These are phyloP conservation scores for Geranomyces michiganensis DNA, from an alignment of 192 early-diverging fungal genomes.

Conservation along the genomic window DNA sequence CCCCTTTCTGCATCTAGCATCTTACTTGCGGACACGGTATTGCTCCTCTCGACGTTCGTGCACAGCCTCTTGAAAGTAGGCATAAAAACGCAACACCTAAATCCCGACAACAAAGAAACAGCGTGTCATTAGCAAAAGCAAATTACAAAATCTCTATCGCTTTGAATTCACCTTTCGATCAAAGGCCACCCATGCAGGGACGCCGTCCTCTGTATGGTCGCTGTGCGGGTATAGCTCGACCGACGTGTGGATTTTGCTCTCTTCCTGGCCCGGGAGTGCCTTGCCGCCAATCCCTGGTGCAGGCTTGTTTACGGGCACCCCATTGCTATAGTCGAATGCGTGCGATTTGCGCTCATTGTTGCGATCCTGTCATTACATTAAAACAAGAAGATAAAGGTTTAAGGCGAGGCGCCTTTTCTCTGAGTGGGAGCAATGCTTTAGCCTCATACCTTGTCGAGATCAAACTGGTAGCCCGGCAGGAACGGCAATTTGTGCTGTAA, in stretches of 20 bases:
- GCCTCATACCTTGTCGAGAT: slow-evolving; percentile 49
- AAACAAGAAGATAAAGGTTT: slow-evolving; percentile 4
- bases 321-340: slow-evolving; percentile 62
- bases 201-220: slow-evolving; percentile 35
- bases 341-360: slow-evolving; percentile 61
- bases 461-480: slow-evolving; percentile 52
- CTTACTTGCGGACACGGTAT: slow-evolving; percentile 60
- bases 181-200: slow-evolving; percentile 65
- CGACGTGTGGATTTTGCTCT: slow-evolving; percentile 55
- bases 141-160: not conserved
- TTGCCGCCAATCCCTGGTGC: slow-evolving; percentile 57
- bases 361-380: slow-evolving; percentile 29
- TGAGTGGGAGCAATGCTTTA: too few species aligned
- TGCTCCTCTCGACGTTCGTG: slow-evolving; percentile 61
- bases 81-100: slow-evolving; percentile 64
- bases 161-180: slow-evolving; percentile 51
- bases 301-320: slow-evolving; percentile 53
- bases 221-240: slow-evolving; percentile 53
- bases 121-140: not conserved
- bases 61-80: slow-evolving; percentile 65
- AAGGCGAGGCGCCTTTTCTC: too few species aligned
- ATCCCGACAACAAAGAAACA: not conserved
- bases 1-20: too few species aligned
- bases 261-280: slow-evolving; percentile 47
- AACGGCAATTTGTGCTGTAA: slow-evolving; percentile 54